Evolutionary conservation across 306 rosid genomes (phyloP), one percentile per base, ranked within the genome.

Genomic region (Aeschynomene evenia): DNA sequence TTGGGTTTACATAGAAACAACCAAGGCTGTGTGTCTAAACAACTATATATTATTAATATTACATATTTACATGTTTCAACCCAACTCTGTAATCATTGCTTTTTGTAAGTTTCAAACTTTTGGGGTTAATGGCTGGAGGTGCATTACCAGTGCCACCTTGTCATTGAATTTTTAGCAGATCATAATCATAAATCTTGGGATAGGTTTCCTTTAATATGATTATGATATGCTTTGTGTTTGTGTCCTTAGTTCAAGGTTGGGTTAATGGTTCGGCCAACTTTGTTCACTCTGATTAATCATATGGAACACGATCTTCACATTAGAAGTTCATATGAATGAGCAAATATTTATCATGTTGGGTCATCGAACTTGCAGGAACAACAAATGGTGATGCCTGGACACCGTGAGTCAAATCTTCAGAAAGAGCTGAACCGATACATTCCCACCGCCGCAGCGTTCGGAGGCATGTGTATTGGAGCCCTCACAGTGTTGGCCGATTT

Each of bases 381-480:
- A 89, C 96, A 87, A 87, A 92, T 92, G 96, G 96, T 89, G 62
- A 89, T 92, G 92, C 98, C 96, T 10, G 96, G 95, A 43, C 98
- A 92, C 66, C 86, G 96, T 18, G 96, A 89, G 69, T 89, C 96
- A 9, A 92, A 92, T 82, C 76, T 92, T 71, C 96, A 92, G 83
- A 92, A 84, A 63, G 95, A 92, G 75, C 80, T 89, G 62, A 87
- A 92, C 80, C 86, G 95, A 55, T 89, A 92, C 82, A 92, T 92
- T 19, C 96, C 98, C 55, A 92, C 98, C 0, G 98, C 98, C 0
- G 96, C 98, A 3, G 96, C 96, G 33, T 89, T 92, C 9, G 96
- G 96, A 74, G 98, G 98, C 76, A 83, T 92, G 16, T 89, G 98
- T 74, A 89, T 92, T 2, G 96, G 96, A 63, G 98, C 96, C 29